phyloP scores from a whole-genome alignment of 2,329 filamentous ascomycete genomes.

The Eutypella sp. region DNA sequence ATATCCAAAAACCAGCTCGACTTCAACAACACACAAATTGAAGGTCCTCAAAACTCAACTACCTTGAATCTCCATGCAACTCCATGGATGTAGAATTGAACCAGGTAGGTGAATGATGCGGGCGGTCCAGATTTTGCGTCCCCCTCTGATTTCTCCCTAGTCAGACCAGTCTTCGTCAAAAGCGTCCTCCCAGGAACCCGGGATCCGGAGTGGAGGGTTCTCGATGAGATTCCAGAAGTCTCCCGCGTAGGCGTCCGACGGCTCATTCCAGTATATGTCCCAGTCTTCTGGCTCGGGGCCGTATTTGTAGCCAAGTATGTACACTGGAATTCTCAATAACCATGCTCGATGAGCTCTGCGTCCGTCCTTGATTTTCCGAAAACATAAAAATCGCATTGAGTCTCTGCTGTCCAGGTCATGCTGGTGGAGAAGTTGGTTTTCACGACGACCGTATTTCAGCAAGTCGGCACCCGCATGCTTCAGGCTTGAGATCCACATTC shows the following conservation, averaged over 20 bases:
- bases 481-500: slow-evolving; percentile 5
- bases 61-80: too few species aligned
- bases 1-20: too few species aligned
- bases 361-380: neutral
- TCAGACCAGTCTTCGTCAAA: too few species aligned
- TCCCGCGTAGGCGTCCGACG: slow-evolving; percentile 10
- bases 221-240: slow-evolving; percentile 18
- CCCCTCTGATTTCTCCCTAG: too few species aligned
- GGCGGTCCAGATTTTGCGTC: too few species aligned
- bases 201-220: slow-evolving; percentile 8
- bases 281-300: slow-evolving; percentile 13
- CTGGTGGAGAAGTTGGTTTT: slow-evolving; percentile 1
- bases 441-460: slow-evolving; percentile 3
- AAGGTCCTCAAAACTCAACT: too few species aligned
- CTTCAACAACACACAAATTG: too few species aligned
- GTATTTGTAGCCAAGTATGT: slow-evolving; percentile 7
- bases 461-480: slow-evolving; percentile 4
- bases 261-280: slow-evolving; percentile 11
- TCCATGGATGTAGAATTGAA: too few species aligned
- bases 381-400: neutral
- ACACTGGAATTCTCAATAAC: neutral
- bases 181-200: slow-evolving; percentile 15
- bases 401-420: neutral
- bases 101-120: too few species aligned
- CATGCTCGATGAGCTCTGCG: neutral